A percentile compares a stretch with the other conserved stretches of the same genome.
These are phyloP conservation scores for Penicillium corylophilum DNA, from an alignment of 2,329 filamentous ascomycete species.

Conservation along the genomic window DNA sequence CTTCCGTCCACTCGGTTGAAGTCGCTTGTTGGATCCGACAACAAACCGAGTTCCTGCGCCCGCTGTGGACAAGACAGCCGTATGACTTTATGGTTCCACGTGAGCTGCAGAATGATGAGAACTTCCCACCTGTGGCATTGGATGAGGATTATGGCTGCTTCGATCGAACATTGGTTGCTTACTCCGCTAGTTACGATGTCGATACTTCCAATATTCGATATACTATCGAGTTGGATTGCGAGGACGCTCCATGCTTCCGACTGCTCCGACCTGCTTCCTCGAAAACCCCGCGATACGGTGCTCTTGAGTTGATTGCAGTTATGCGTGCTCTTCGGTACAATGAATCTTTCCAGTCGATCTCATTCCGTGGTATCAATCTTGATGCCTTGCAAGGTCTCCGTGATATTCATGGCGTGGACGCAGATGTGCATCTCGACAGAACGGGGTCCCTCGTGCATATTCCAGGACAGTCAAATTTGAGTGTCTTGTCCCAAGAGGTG, in stretches of 20 bases:
- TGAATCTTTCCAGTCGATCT: conserved; percentile 66
- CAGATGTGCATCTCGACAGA: conserved; percentile 61
- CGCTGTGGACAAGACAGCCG: conserved; percentile 64
- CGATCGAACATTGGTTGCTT: conserved; percentile 66
- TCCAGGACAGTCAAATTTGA: conserved; percentile 55
- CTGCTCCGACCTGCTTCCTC: conserved; percentile 56
- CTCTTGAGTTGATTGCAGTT: conserved; percentile 66
- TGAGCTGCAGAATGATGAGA: conserved; percentile 52
- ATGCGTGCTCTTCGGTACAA: conserved; percentile 69
- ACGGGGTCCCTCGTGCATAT: conserved; percentile 56
- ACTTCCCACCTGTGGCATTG: conserved; percentile 47
- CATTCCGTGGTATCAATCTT: conserved; percentile 64
- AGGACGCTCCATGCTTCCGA: conserved; percentile 67
- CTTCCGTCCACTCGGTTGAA: conserved; percentile 63
- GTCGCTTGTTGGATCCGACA: conserved; percentile 63
- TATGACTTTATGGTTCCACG: conserved; percentile 62
- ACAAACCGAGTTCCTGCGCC: conserved; percentile 62
- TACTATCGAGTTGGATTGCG: conserved; percentile 59
- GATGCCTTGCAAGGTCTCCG: conserved; percentile 62
- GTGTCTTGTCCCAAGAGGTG: conserved; percentile 66
- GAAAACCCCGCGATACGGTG: conserved; percentile 55
- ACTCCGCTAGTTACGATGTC: conserved; percentile 67
- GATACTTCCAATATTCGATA: conserved; percentile 68
- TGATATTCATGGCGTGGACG: conserved; percentile 61
- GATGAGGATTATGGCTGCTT: conserved; percentile 63